Base-by-base conservation (phyloP, 2,329 filamentous ascomycete species). In the Trichoderma guizhouense region DNA sequence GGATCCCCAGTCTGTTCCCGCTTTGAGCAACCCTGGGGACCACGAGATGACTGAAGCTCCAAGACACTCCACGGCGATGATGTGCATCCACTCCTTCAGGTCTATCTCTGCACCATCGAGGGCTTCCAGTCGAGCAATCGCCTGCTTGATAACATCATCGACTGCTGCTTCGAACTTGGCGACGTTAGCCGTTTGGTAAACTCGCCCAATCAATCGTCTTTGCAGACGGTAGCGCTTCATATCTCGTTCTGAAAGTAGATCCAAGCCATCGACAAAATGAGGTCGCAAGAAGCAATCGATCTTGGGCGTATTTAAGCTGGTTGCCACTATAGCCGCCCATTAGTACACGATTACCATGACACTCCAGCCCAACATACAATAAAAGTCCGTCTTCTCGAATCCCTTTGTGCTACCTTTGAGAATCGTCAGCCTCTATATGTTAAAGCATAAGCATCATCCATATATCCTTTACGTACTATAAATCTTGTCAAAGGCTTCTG, bases 41-140 rank as follows among this genome's bases (percentile, higher is more conserved):
- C 86, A 88, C 0, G 84, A 85, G 1, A 88, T 77, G 0, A 87
- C 85, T 2, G 83, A 77, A 1, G 85, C 85, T 0, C 84, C 83
- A 3, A 88, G 82, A 26, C 83, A 86, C 73, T 88, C 86, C 34
- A 88, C 85, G 1, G 82, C 83, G 21, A 87, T 79, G 71, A 88
- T 87, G 77, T 88, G 86, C 86, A 88, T 88, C 86, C 86, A 88
- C 69, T 86, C 83, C 65, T 84, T 85, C 21, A 88, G 75, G 71
- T 87, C 84, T 5, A 88, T 75, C 32, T 83, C 79, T 1, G 76
- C 74, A 0, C 84, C 84, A 0, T 80, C 60, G 1, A 86, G 75
- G 0, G 72, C 71, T 5, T 76, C 77, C 0, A 88, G 74, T 30
- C 80, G 82, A 3, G 78, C 71, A 1, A 86, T 72, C 1, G 78